A percentile compares a stretch with the other conserved stretches of the same genome.
Conservation (phyloP, 2,329 filamentous ascomycete genomes). For the Aspergillus sclerotialis region DNA sequence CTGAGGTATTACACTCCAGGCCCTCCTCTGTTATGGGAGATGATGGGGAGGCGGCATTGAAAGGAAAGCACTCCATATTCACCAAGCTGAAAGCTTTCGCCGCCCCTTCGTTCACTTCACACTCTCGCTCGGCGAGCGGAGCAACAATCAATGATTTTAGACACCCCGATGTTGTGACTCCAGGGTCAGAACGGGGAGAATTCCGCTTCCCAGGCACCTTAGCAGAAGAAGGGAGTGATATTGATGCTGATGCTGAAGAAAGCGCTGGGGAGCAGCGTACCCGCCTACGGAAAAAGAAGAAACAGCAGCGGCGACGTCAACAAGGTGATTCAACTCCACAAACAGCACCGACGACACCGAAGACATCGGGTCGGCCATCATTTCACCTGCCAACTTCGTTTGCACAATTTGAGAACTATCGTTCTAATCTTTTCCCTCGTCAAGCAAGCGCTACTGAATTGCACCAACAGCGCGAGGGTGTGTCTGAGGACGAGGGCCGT, state of each 20-base stretch:
- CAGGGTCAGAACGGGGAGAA: conserved; percentile 43
- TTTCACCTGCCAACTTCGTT: conserved; percentile 42
- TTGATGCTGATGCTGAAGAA: conserved; percentile 74
- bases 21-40: conserved; percentile 57
- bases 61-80: conserved; percentile 62
- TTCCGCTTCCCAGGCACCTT: conserved; percentile 50
- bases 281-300: conserved; percentile 53
- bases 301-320: conserved; percentile 54
- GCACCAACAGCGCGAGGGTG: conserved; percentile 52
- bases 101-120: conserved; percentile 43
- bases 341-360: conserved; percentile 63
- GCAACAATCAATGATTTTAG: conserved; percentile 37
- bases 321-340: conserved; percentile 46
- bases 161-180: conserved; percentile 35
- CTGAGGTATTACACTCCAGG: conserved; percentile 48
- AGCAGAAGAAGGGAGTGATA: conserved; percentile 59
- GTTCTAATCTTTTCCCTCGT: conserved; percentile 50
- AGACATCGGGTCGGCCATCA: conserved; percentile 33
- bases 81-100: conserved; percentile 71
- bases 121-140: conserved; percentile 45
- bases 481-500: conserved; percentile 70
- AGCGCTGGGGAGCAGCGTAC: conserved; percentile 68
- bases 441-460: conserved; percentile 60
- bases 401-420: conserved; percentile 38
- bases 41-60: conserved; percentile 54